Conservation (phyloP, 2,329 filamentous ascomycete genomes). For the Lasiodiplodia sp. region DNA sequence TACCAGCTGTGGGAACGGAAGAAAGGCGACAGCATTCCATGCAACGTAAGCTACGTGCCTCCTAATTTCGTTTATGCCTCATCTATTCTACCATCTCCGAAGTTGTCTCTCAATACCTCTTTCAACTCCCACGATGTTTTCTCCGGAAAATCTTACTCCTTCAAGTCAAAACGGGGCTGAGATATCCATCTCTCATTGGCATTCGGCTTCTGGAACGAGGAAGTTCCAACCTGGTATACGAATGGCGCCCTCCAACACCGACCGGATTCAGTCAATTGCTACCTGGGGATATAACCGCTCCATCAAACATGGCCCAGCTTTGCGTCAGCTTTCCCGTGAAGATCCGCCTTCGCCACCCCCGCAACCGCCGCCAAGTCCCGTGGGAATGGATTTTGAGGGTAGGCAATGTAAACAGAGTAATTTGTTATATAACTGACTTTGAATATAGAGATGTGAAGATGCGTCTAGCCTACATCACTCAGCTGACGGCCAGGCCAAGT, state of each 20-base stretch:
- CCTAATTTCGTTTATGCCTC: too few species aligned
- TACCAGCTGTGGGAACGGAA: neutral
- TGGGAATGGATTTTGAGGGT: neutral
- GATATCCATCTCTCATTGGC: neutral
- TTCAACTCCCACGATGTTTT: neutral
- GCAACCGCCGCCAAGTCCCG: constrained; percentile 49
- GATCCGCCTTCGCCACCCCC: constrained; percentile 51
- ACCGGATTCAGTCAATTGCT: neutral
- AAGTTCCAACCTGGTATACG: neutral
- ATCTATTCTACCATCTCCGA: neutral
- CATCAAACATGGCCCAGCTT: neutral
- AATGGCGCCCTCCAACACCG: neutral
- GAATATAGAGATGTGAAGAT: neutral
- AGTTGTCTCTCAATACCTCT: too few species aligned
- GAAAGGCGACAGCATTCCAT: neutral
- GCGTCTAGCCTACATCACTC: neutral
- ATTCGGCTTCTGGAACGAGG: neutral
- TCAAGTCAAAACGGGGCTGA: neutral
- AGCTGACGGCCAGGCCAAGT: neutral
- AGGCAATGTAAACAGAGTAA: neutral
- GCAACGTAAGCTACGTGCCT: constrained; percentile 1
- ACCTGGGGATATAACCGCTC: neutral
- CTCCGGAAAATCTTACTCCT: neutral
- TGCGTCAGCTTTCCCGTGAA: constrained; percentile 40
- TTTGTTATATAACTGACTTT: neutral